Evolutionary conservation across 768 basidiomycete genomes (phyloP).

Genomic region (Candolleomyces eurysporus): DNA sequence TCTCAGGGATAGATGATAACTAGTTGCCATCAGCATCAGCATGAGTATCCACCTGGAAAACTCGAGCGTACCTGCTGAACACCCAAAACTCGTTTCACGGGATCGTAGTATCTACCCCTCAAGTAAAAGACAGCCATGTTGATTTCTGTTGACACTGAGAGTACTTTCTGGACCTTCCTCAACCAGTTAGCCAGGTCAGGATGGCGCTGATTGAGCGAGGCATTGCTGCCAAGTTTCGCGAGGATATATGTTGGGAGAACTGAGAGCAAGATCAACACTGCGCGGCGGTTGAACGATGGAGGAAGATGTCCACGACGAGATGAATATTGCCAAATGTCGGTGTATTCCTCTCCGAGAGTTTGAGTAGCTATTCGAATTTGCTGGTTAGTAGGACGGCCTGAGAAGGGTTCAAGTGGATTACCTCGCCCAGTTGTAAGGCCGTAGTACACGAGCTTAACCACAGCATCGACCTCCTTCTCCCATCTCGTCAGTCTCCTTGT

Average conservation of each 20-base stretch:
- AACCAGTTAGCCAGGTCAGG: constrained; percentile 33
- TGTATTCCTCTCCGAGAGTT: constrained; percentile 90
- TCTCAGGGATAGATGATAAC: constrained; percentile 72
- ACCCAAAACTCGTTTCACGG: constrained; percentile 64
- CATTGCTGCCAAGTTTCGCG: constrained; percentile 43
- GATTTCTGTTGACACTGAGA: constrained; percentile 64
- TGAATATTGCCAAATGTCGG: constrained; percentile 77
- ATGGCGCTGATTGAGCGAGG: constrained; percentile 33
- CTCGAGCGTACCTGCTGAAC: constrained; percentile 55
- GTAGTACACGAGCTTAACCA: constrained; percentile 68
- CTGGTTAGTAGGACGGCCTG: background rate
- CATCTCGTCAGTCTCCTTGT: constrained; percentile 77
- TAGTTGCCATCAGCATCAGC: constrained; percentile 23
- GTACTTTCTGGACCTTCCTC: constrained; percentile 40
- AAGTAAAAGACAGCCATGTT: constrained; percentile 84
- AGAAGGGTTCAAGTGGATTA: constrained; percentile 25
- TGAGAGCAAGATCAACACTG: constrained; percentile 61
- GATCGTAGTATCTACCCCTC: constrained; percentile 74
- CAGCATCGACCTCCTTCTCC: constrained; percentile 77
- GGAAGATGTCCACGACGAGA: constrained; percentile 32
- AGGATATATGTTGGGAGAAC: constrained; percentile 64
- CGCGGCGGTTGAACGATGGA: constrained; percentile 46
- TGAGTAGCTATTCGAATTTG: constrained; percentile 54
- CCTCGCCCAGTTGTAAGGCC: constrained; percentile 75
- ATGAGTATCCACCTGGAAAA: constrained; percentile 10